Evolutionary conservation across 768 basidiomycete species (phyloP).

Genomic region (Suillus variegatus): DNA sequence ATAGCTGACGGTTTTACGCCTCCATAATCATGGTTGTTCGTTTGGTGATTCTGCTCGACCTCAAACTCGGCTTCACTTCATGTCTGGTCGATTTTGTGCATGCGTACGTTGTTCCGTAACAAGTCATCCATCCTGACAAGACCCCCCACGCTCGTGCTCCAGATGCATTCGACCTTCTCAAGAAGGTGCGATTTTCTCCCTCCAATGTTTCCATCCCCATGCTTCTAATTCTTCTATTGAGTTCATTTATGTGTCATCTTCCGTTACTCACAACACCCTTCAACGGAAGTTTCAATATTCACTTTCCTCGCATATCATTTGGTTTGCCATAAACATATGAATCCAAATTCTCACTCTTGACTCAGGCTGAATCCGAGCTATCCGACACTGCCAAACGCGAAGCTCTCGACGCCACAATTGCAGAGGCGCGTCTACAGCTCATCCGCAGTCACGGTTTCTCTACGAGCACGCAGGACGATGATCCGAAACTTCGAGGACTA

Average conservation of each 20-base stretch:
- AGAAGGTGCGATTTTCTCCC: slow-evolving; percentile 63
- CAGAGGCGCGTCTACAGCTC: slow-evolving; percentile 68
- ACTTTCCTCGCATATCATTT: neutral
- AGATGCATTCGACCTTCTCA: slow-evolving; percentile 91
- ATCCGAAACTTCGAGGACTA: slow-evolving; percentile 39
- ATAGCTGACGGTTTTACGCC: slow-evolving; percentile 5
- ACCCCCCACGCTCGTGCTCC: slow-evolving; percentile 83
- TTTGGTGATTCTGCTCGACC: neutral
- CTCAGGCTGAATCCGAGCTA: slow-evolving; percentile 82
- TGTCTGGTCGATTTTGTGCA: slow-evolving; percentile 15
- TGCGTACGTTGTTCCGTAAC: slow-evolving; percentile 44
- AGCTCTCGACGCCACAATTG: slow-evolving; percentile 78
- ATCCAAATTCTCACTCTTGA: slow-evolving; percentile 1
- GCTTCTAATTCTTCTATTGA: neutral
- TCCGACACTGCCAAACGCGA: slow-evolving; percentile 77
- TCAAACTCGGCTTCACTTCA: neutral
- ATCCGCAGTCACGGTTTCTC: slow-evolving; percentile 68
- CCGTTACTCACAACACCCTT: neutral
- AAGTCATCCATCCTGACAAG: slow-evolving; percentile 99
- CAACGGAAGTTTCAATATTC: neutral
- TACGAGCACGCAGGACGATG: slow-evolving; percentile 54
- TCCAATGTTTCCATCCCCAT: neutral
- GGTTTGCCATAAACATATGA: neutral
- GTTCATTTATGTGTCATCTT: neutral
- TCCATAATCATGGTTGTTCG: slow-evolving; percentile 5